A percentile compares a stretch with the other conserved stretches of the same genome.
Conservation (phyloP, 2,329 filamentous ascomycete genomes). For the Scedosporium dehoogii region DNA sequence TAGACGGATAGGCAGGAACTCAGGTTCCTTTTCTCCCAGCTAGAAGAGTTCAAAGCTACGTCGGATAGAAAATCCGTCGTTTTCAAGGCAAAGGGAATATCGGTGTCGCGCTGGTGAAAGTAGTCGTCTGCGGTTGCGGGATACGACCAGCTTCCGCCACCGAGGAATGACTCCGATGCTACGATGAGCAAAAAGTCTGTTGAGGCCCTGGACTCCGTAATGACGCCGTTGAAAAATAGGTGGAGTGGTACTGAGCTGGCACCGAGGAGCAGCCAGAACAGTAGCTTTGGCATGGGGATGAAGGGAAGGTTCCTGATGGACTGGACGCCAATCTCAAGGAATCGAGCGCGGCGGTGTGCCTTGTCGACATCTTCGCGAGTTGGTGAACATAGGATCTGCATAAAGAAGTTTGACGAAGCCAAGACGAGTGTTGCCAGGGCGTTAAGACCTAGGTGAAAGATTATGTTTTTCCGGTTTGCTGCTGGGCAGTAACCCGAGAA, state of each 20-base stretch:
- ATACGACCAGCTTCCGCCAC: not conserved
- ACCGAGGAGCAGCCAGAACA: not conserved
- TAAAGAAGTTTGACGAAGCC: conserved; percentile 12
- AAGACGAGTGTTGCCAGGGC: conserved; percentile 4
- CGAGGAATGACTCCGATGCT: not conserved
- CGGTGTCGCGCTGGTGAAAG: too few species aligned
- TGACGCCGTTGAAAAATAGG: not conserved
- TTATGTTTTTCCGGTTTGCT: not conserved
- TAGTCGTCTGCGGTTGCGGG: too few species aligned
- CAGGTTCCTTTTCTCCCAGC: not conserved
- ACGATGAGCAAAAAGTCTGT: not conserved
- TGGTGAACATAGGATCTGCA: conserved; percentile 12
- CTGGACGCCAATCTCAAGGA: not conserved
- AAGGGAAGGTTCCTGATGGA: not conserved
- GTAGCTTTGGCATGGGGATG: not conserved
- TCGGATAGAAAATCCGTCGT: not conserved
- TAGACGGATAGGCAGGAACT: not conserved
- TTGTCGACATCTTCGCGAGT: conserved; percentile 8
- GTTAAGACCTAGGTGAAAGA: not conserved
- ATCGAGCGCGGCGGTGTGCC: not conserved
- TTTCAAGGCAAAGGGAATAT: too few species aligned
- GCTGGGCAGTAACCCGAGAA: not conserved
- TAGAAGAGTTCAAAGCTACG: not conserved
- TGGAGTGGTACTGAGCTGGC: not conserved
- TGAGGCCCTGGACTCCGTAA: not conserved